Evolutionary conservation across 1,284 basidiomycete species (phyloP).

Genomic region (Cystobasidium pallidum): DNA sequence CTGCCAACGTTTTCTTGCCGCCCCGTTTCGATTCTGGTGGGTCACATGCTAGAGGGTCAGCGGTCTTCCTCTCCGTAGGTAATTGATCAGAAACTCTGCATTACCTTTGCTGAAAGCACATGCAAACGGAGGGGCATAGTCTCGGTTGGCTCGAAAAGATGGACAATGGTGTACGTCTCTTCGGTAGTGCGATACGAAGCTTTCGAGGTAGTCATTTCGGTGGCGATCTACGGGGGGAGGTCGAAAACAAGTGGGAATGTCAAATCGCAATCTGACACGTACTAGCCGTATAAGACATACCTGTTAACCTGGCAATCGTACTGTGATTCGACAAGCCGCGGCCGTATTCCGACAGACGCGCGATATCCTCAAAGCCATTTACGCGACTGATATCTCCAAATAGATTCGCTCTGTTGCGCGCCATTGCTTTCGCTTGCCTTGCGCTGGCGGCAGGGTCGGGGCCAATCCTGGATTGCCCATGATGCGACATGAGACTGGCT

Average conservation of each 20-base stretch:
- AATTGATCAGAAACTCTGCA: neutral
- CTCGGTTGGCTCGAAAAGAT: slow-evolving; percentile 38
- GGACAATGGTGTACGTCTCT: slow-evolving; percentile 48
- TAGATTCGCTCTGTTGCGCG: slow-evolving; percentile 22
- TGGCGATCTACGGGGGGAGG: slow-evolving; percentile 34
- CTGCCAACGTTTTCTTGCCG: slow-evolving; percentile 48
- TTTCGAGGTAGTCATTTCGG: slow-evolving; percentile 25
- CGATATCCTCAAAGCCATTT: slow-evolving; percentile 1
- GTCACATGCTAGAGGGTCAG: neutral
- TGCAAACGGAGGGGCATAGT: slow-evolving; percentile 51
- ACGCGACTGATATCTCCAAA: slow-evolving; percentile 9
- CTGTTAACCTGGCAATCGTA: neutral
- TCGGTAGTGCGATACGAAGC: slow-evolving; percentile 49
- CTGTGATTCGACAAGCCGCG: neutral
- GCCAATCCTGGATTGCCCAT: slow-evolving; percentile 2
- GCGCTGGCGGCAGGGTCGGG: slow-evolving; percentile 4
- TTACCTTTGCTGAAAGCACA: slow-evolving; percentile 48
- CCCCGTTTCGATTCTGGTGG: slow-evolving; percentile 49
- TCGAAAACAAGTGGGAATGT: slow-evolving; percentile 39
- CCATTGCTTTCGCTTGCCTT: slow-evolving; percentile 26
- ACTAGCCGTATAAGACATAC: neutral
- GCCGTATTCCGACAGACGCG: slow-evolving; percentile 20
- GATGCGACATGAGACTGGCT: neutral
- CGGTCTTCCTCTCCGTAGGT: neutral
- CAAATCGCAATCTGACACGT: neutral